Conservation (phyloP, 768 basidiomycete species). For the Tylopilus intermedius region DNA sequence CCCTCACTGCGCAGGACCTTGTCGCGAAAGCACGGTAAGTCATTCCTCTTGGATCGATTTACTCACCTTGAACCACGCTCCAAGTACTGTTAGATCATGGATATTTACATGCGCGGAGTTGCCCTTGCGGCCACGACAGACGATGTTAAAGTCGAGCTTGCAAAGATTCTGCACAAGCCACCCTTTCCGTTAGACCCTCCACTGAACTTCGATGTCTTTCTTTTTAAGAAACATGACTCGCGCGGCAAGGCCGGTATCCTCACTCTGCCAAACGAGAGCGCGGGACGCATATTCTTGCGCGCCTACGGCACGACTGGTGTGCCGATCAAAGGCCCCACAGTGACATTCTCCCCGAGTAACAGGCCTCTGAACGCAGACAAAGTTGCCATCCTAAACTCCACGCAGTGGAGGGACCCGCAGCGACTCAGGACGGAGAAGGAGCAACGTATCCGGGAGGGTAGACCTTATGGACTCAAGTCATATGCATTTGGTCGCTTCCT, state of each 20-base stretch:
- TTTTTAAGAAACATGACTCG: conserved; percentile 23
- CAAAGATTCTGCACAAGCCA: conserved; percentile 30
- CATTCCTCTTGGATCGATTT: neutral
- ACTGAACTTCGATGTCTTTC: conserved; percentile 32
- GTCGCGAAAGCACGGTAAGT: conserved; percentile 20
- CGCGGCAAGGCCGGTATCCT: conserved; percentile 30
- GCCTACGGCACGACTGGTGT: conserved; percentile 26
- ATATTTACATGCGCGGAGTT: conserved; percentile 33
- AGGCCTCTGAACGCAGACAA: conserved; percentile 20
- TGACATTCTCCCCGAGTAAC: conserved; percentile 21
- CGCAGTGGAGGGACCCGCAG: conserved; percentile 30
- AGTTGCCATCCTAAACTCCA: conserved; percentile 22
- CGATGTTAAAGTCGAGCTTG: conserved; percentile 32
- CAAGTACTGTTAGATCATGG: conserved; percentile 23
- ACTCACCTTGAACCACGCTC: neutral
- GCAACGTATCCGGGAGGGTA: conserved; percentile 18
- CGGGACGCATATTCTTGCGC: conserved; percentile 24
- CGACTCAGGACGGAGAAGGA: conserved; percentile 23
- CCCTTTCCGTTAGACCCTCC: conserved; percentile 26
- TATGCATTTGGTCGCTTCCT: conserved; percentile 36
- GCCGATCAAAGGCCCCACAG: conserved; percentile 20
- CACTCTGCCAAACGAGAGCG: conserved; percentile 22
- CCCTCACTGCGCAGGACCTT: conserved; percentile 1
- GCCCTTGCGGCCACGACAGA: conserved; percentile 25
- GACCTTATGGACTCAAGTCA: conserved; percentile 18